Base-by-base conservation (phyloP, 257 asterid genomes). In the Salvia hispanica region DNA sequence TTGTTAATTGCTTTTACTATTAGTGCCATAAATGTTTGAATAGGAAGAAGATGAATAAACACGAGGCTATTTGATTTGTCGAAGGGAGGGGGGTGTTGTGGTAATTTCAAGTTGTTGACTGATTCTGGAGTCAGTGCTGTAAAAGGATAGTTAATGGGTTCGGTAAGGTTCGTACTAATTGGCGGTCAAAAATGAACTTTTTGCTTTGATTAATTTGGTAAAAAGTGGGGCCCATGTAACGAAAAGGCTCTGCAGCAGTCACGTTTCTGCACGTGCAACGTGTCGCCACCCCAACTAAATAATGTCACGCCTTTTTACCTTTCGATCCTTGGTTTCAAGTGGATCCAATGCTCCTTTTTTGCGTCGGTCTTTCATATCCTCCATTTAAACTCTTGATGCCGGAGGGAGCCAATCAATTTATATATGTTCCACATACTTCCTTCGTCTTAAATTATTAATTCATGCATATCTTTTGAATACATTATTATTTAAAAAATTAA, bases 181-280 rank as follows among this genome's bases (percentile, higher is more conserved):
- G 82, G 72, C 64, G 80, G 91, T 72, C 78, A 72, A 67, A 68
- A 72, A 68, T 28, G 69, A 72, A 77, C 92, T 89, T 89, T 89
- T 85, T 63, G 83, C 71, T 62, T 84, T 86, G 76, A 85, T 78
- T 74, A 67, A 40, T 47, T 25, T 9, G 67, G 62, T 15, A 45
- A 68, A 64, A 58, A 12, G 64, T 40, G 72, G 80, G 89, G 74
- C 68, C 83, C 3, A 2, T 7, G 48, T 21, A 54, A 63, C 18
- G 36, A 13, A 54, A 21, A 25, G 46, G 46, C 45, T 69, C 10
- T 58, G 77, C 66, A 43, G 61, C 14, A 15, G 53, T 77, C 89
- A 79, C 87, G 89, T 79, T 79, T 74, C 31, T 73, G 81, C 88
- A 83, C 82, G 84, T 76, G 84, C 77, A 15, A 79, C 89, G 85